Base-by-base conservation (phyloP, 495 filamentous ascomycete species). In the Penicillium cinerascens region DNA sequence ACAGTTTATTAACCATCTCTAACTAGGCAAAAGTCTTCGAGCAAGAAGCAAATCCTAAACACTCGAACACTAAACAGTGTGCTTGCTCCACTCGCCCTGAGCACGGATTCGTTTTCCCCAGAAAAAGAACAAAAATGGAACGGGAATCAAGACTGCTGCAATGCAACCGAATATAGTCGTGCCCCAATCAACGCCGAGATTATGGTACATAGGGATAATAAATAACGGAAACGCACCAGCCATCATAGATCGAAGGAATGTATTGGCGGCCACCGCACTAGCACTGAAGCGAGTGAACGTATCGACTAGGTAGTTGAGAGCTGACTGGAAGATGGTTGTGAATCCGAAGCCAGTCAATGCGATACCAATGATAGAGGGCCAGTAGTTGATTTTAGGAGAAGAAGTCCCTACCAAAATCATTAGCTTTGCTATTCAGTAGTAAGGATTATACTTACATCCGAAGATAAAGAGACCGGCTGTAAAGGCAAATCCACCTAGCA, bases 181-280 rank as follows among this genome's bases (percentile, higher is more conserved):
- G 10, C 79, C 83, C 61, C 81, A 85, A 3, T 72, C 70, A n/a
- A 83, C 74, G 2, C 82, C 83, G 15, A 82, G 58, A 27, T 75
- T 78, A 44, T 78, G 66, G 49, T 78, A 84, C 69, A 86, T 65
- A 17, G 76, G 78, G 9, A 59, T 63, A 0, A 81, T 69, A 16
- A 82, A 77, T 6, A 85, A 63, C 17, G 80, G 81, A 54, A 84
- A 84, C 5, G 73, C 78, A 16, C 68, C 75, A 0, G 75, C 80
- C 54, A 81, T 78, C 44, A 72, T 69, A 15, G 72, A 76, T n/a
- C 81, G 56, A 52, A 84, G 20, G 44, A 84, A 83, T 1, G 80
- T 82, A 45, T 82, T 46, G 16, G 52, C 42, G 25, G 39, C 63
- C 13, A 52, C 59, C 39, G 59, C 56, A 33, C 39, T 45, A 10